Percentiles rank a stretch among this genome's conserved stretches.
Conservation (phyloP, 2,329 filamentous ascomycete species). For the Colletotrichum zoysiae region DNA sequence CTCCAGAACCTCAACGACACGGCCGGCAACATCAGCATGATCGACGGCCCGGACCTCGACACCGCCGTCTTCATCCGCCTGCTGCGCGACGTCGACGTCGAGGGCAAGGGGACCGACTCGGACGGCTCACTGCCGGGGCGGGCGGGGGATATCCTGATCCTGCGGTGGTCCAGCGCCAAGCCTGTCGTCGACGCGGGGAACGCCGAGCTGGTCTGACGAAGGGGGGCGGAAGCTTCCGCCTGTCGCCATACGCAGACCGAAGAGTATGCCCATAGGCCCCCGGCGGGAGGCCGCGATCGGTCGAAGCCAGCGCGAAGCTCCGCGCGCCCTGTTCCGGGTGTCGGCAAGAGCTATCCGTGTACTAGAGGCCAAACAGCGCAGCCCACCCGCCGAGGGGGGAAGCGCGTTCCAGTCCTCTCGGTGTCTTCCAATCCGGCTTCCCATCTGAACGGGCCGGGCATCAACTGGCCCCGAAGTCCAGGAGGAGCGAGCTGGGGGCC, state of each 20-base stretch:
- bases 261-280: neutral
- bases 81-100: slow-evolving; percentile 70
- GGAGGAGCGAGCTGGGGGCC: neutral
- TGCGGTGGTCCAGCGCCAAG: slow-evolving; percentile 82
- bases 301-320: neutral
- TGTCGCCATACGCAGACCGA: neutral
- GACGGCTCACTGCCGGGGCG: slow-evolving; percentile 70
- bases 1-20: slow-evolving; percentile 92
- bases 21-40: slow-evolving; percentile 90
- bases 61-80: slow-evolving; percentile 87
- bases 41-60: slow-evolving; percentile 86
- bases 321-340: neutral
- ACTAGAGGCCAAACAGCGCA: neutral
- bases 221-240: too few relatives aligned
- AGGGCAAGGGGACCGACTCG: slow-evolving; percentile 72
- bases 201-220: slow-evolving; percentile 68
- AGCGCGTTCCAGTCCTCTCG: neutral
- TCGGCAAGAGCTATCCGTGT: neutral
- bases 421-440: neutral
- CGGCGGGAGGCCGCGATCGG: neutral
- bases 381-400: neutral
- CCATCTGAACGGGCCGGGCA: too few relatives aligned
- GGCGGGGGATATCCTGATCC: slow-evolving; percentile 75
- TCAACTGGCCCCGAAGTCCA: neutral
- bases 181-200: slow-evolving; percentile 65